Base-by-base conservation (phyloP, 164 flowering plant species). In the Berberis vulgaris region DNA sequence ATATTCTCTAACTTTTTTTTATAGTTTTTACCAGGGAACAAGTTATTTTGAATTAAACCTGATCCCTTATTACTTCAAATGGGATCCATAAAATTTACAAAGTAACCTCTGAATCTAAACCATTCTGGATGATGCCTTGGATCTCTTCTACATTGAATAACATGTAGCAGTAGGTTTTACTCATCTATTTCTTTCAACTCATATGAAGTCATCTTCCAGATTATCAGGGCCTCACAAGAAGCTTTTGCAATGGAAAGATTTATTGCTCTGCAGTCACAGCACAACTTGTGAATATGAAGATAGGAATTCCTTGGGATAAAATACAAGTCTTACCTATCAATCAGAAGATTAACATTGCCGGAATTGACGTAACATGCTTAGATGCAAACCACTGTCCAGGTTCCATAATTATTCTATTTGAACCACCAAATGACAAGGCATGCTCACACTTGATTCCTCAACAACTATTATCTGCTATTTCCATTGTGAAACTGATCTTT, bases 301-400 rank as follows among this genome's bases (percentile, higher is more conserved):
- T 91, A 66, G 99, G 99, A 47, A 80, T 94, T 66, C 81, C 96
- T 45, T 87, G 81, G 88, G 95, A 83, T 55, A 87, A 70, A 53
- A 49, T 91, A 63, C 77, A 88, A 69, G 80, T 91, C 73, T 73
- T 94, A 69, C 96, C 97, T 7, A 78, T 87, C 45, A 81, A 86
- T 72, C 74, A 91, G 76, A 89, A 81, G 72, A 76, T 87, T 55
- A 79, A 46, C 43, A 81, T 94, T 68, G 85, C 68, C 57, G 96
- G 96, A 64, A 69, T 80, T 61, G 77, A 78, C 58, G 86, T 91
- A 47, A 87, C 88, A 43, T 87, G 88, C 74, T 70, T 89, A 53
- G 96, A 91, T 75, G 99, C 99, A 71, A 94, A 91, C 67, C 98
- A 94, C 75, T 91, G 97, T 73, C 97, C 98, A 3, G 99, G 97